Evolutionary conservation across 768 basidiomycete species (phyloP), one percentile per base, ranked within the genome.

Genomic region (Leccinellum rugosiceps): DNA sequence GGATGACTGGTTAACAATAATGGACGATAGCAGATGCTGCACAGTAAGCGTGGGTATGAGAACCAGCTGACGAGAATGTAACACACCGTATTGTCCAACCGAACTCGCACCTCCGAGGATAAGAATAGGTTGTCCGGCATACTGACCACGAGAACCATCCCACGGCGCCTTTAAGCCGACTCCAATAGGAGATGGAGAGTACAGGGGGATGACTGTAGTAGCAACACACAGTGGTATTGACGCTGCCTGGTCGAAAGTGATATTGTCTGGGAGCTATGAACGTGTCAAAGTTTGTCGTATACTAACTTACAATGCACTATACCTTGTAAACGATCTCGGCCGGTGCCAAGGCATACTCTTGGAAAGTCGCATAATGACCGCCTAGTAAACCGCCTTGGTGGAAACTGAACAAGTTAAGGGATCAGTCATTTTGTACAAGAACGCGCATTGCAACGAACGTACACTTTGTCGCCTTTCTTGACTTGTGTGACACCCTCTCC

Each of bases 211-310:
- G 32, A 65, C 68, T 1, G 74, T 70, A 4, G 76, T 73, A 2
- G 61, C 57, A 7, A 77, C 41, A 9, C 62, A 70, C 21, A 72
- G 44, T 0, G 75, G 74, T 1, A 80, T 57, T 1, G 78, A 71
- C 1, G 78, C 67, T 7, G 74, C 80, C 54, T 75, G 58, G 21
- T 77, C 76, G 53, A 75, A 72, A 1, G 74, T 66, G 17, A 76
- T 46, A 17, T 69, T 70, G n/a, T 63, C 15, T 4, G 77, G 77
- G n/a, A 80, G 67, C 72, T 75, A 28, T 38, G 23, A 23, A 30
- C 64, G 6, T n/a, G n/a, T 75, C 62, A 66, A 2, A 28, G 21
- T 0, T 65, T 13, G n/a, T 45, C 2, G 19, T 28, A 10, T 11
- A 15, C 11, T 21, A 2, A 13, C 19, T 30, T 17, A 8, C 2